Conservation (phyloP, 1,139 yeast species). For the Suhomyces taliae region DNA sequence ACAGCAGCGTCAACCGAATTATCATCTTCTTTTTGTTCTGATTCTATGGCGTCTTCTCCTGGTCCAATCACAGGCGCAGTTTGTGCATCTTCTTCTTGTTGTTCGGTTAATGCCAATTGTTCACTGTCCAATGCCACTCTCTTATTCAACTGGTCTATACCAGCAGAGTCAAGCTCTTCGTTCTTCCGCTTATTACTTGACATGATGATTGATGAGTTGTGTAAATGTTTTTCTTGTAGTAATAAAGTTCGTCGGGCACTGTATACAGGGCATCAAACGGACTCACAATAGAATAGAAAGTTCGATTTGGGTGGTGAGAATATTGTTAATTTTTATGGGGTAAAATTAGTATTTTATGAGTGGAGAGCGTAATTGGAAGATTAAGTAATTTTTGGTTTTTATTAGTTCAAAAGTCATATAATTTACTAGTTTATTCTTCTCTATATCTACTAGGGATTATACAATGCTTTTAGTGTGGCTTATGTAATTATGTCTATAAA, state of each 20-base stretch:
- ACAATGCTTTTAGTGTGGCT: too few relatives aligned
- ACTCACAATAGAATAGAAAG: too few relatives aligned
- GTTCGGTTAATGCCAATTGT: constrained; percentile 31
- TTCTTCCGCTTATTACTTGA: constrained; percentile 59
- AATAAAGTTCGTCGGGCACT: constrained; percentile 6
- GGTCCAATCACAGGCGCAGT: constrained; percentile 40
- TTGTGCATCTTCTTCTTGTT: constrained; percentile 41
- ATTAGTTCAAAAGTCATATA: too few relatives aligned
- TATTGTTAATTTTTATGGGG: too few relatives aligned
- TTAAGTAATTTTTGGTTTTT: too few relatives aligned
- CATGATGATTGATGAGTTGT: constrained; percentile 13
- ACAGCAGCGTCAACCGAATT: constrained; percentile 16
- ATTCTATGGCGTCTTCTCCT: constrained; percentile 12
- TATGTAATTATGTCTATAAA: too few relatives aligned
- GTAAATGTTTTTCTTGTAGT: not conserved
- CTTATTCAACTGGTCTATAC: constrained; percentile 46
- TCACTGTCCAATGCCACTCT: constrained; percentile 73
- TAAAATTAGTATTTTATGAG: too few relatives aligned
- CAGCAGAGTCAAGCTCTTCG: constrained; percentile 42
- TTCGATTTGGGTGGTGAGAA: too few relatives aligned
- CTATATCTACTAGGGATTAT: too few relatives aligned
- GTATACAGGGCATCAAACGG: not conserved
- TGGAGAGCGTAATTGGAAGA: too few relatives aligned
- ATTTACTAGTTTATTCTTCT: too few relatives aligned
- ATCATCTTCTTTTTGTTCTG: not conserved